These are phyloP conservation scores for Bimuria novae-zelandiae DNA, from an alignment of 2,329 filamentous ascomycete genomes.

Conservation along the genomic window DNA sequence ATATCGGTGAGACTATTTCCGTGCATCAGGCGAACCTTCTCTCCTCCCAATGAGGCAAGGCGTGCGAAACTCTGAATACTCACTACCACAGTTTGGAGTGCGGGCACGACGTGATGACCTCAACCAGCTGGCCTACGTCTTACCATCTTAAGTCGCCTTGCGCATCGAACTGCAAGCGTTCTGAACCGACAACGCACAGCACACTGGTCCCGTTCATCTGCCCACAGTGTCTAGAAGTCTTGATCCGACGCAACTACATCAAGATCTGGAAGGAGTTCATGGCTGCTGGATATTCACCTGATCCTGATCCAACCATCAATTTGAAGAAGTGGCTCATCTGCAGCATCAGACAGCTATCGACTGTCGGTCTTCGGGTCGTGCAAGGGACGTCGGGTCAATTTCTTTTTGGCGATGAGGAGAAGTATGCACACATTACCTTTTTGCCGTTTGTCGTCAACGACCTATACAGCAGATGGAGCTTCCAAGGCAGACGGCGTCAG, in stretches of 20 bases:
- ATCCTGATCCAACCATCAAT: neutral
- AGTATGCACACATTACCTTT: neutral
- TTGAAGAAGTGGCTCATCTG: neutral
- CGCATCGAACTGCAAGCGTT: neutral
- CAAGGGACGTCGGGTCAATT: neutral
- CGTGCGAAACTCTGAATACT: neutral
- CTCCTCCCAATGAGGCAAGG: neutral
- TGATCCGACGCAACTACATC: conserved; percentile 1
- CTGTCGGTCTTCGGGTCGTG: neutral
- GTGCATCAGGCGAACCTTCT: neutral
- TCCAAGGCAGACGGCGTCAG: neutral
- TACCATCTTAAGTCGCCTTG: neutral
- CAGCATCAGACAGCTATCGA: neutral
- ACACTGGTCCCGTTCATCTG: conserved; percentile 1
- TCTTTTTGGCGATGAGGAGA: neutral
- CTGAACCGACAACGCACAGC: neutral
- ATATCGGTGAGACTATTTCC: neutral
- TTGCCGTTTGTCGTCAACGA: neutral
- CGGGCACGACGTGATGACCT: neutral
- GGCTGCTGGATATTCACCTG: neutral
- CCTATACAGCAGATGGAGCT: neutral
- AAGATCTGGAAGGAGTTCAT: conserved; percentile 5
- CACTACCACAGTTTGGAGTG: neutral
- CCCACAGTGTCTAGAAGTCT: neutral
- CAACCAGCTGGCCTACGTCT: neutral